These are phyloP conservation scores for Leucocoprinus birnbaumii DNA, from an alignment of 768 basidiomycete species.

Conservation along the genomic window DNA sequence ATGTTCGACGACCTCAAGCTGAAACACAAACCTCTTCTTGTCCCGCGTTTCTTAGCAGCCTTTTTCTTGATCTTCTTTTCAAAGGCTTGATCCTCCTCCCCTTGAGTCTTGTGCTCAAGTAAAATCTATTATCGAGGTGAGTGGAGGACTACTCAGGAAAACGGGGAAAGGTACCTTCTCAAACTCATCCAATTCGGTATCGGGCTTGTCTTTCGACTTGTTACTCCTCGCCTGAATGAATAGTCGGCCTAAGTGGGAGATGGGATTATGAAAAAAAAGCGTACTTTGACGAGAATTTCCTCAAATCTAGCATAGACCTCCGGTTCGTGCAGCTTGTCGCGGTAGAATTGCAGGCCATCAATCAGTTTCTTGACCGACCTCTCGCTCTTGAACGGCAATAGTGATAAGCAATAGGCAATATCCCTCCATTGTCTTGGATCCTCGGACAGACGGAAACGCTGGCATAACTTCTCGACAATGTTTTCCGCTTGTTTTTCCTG, in stretches of 20 bases:
- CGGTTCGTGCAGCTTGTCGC: slow-evolving; percentile 92
- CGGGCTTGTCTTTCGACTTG: slow-evolving; percentile 90
- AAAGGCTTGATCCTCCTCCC: slow-evolving; percentile 88
- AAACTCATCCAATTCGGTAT: slow-evolving; percentile 92
- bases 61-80: slow-evolving; percentile 85
- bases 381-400: slow-evolving; percentile 96
- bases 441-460: slow-evolving; percentile 85
- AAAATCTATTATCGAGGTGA: slow-evolving; percentile 56
- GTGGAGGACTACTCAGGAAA: neutral
- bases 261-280: too few species aligned
- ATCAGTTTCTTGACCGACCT: slow-evolving; percentile 94
- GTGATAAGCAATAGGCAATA: slow-evolving; percentile 91
- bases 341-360: slow-evolving; percentile 88
- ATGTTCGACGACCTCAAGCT: neutral
- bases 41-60: slow-evolving; percentile 69
- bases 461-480: slow-evolving; percentile 97
- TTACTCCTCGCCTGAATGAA: slow-evolving; percentile 73
- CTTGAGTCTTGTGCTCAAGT: slow-evolving; percentile 78
- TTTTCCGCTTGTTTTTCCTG: slow-evolving; percentile 98
- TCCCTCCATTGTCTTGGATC: slow-evolving; percentile 97
- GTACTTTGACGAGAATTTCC: slow-evolving; percentile 91
- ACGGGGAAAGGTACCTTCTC: slow-evolving; percentile 54
- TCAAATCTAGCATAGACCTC: slow-evolving; percentile 77
- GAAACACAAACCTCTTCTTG: slow-evolving; percentile 35
- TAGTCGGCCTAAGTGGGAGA: neutral